Percentiles rank a stretch among this genome's conserved stretches.
These are phyloP conservation scores for Tremella mesenterica DNA, from an alignment of 768 basidiomycete genomes.

Conservation along the genomic window DNA sequence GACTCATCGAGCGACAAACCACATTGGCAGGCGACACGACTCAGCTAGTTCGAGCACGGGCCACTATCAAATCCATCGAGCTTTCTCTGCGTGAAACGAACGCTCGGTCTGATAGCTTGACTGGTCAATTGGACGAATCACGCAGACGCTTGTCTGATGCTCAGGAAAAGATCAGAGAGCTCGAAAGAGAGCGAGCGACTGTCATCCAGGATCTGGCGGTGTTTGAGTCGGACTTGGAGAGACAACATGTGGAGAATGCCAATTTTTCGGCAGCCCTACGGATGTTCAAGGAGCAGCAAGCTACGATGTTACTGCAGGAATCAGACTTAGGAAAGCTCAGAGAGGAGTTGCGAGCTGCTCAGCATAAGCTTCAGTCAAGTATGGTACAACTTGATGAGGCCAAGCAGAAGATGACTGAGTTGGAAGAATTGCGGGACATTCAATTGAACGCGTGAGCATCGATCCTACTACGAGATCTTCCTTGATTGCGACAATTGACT, in stretches of 20 bases:
- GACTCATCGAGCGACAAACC: not conserved
- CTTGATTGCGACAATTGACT: too few relatives aligned
- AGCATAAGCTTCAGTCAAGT: constrained; percentile 33
- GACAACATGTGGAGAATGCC: constrained; percentile 37
- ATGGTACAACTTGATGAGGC: not conserved
- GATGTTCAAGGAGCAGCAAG: constrained; percentile 19
- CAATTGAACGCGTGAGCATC: too few relatives aligned
- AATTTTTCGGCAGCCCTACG: constrained; percentile 17
- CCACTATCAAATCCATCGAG: constrained; percentile 8
- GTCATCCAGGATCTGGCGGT: constrained; percentile 18
- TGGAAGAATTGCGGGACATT: not conserved
- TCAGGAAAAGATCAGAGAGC: constrained; percentile 1
- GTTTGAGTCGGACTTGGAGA: constrained; percentile 28
- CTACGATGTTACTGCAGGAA: too few relatives aligned
- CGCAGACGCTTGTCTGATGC: too few relatives aligned
- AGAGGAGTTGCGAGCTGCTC: constrained; percentile 35
- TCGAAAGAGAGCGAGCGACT: constrained; percentile 9
- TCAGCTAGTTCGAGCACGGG: constrained; percentile 2
- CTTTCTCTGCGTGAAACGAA: constrained; percentile 6
- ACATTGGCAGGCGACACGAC: constrained; percentile 1
- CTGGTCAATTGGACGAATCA: too few relatives aligned
- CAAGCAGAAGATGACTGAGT: not conserved
- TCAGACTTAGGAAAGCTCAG: constrained; percentile 46
- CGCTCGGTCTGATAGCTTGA: constrained; percentile 1
- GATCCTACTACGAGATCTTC: too few relatives aligned